These are phyloP conservation scores for Iris macrosiphon DNA, from an alignment of 106 monocot species.

Conservation along the genomic window DNA sequence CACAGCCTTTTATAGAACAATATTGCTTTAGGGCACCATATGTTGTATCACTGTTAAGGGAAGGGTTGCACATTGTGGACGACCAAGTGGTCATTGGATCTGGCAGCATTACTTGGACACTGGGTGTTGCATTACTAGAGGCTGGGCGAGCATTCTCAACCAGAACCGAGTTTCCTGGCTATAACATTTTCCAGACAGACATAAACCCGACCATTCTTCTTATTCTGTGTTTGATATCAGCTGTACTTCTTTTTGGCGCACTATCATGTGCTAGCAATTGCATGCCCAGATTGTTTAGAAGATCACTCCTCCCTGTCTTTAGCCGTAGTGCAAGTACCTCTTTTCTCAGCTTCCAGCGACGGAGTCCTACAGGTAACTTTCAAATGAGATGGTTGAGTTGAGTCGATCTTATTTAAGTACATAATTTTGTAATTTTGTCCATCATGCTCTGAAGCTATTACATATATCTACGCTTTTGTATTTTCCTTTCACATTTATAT, in stretches of 20 bases:
- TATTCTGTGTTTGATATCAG: constrained; percentile 41
- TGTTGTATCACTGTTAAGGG: constrained; percentile 69
- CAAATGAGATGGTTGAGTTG: neutral
- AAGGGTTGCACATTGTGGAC: constrained; percentile 86
- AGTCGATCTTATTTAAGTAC: neutral
- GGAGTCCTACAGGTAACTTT: constrained; percentile 75
- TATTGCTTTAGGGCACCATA: constrained; percentile 98
- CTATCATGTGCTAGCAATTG: constrained; percentile 42
- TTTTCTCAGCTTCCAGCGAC: constrained; percentile 33
- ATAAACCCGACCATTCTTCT: constrained; percentile 33
- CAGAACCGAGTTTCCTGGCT: constrained; percentile 43
- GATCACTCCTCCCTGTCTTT: constrained; percentile 60
- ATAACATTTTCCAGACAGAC: constrained; percentile 30
- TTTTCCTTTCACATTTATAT: neutral
- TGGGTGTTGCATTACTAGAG: constrained; percentile 82
- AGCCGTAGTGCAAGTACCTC: constrained; percentile 48
- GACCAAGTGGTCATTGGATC: constrained; percentile 72
- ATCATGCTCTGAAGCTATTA: neutral
- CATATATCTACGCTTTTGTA: neutral
- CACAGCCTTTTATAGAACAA: constrained; percentile 95
- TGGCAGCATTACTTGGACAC: constrained; percentile 95
- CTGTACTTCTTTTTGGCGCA: constrained; percentile 44
- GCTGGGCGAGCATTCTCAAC: constrained; percentile 64
- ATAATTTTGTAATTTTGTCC: neutral
- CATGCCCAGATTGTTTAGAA: constrained; percentile 49